phyloP scores from a whole-genome alignment of 768 basidiomycete genomes.

The Cystofilobasidium macerans region DNA sequence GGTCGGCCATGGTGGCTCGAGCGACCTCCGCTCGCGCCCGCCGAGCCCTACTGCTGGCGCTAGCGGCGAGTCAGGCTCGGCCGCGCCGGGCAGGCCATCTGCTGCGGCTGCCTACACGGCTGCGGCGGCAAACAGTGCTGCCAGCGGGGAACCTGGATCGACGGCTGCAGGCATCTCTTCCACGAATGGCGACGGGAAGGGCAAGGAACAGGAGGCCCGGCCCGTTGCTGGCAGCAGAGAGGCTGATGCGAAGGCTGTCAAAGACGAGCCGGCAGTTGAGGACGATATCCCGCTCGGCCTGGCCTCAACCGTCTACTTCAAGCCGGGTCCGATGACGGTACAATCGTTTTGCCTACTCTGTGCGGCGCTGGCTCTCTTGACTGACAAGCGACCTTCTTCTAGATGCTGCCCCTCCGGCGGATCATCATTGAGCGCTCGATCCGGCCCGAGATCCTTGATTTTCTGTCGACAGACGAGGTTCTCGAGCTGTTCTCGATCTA shows the following conservation, averaged over 20 bases:
- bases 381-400: not conserved
- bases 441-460: conserved; percentile 86
- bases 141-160: no score
- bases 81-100: no score
- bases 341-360: not conserved
- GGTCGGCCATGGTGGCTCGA: not conserved
- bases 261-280: conserved; percentile 33
- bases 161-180: no score
- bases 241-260: conserved; percentile 32
- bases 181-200: conserved; percentile 5
- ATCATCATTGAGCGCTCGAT: conserved; percentile 68
- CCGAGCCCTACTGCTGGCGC: not conserved
- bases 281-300: conserved; percentile 49
- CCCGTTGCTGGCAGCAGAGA: no score
- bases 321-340: conserved; percentile 46
- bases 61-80: not conserved
- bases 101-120: not conserved
- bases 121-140: conserved; percentile 24
- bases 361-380: not conserved
- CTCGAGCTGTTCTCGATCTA: conserved; percentile 39
- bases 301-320: conserved; percentile 80
- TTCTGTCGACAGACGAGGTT: conserved; percentile 78
- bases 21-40: not conserved
- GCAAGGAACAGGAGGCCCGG: no score
- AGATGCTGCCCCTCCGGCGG: conserved; percentile 42